Base-by-base conservation (phyloP, 108 stramenopile species). In the Cyclostephanos tholiformis region DNA sequence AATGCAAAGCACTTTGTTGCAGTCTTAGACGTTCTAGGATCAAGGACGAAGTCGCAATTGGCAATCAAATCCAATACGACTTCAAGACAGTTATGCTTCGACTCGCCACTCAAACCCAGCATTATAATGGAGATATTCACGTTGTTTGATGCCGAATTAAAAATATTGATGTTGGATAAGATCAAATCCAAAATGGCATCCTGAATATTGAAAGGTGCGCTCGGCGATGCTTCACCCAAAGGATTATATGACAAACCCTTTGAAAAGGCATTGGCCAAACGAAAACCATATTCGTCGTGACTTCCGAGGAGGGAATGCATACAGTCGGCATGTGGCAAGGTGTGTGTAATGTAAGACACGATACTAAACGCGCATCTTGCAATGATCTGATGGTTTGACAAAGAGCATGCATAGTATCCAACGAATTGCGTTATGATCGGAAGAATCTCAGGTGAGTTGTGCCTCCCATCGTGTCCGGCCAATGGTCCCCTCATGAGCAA, bases 1-100 rank as follows among this genome's bases (percentile, higher is more conserved):
- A 91, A 29, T 72, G 90, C 88, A 69, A 84, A 90, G 67, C 88
- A 87, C 52, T 79, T 83, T 2, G 89, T 60, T 32, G 89, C 89
- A 44, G 81, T 62, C 5, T 61, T 51, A 4, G 87, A 78, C 22
- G 85, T 76, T 11, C 63, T 66, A 11, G 72, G 67, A 17, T 81
- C 56, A 17, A 73, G 58, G 7, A 85, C 75, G 66, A 83, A 89
- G 16, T 55, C 43, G 14, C 51, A 38, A 29, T 85, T 69, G 17
- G 85, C 35, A 16, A 90, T 55, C 55, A 89, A 53, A 7, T 82
- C 85, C 26, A 94, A 67, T 12, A 91, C 85, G 0, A 80, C 85
- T 56, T 84, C 82, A 69, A 94, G 81, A 43, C 85, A 86, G 49
- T 86, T 86, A 19, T 72, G 59, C 20, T 43, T 64, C 25, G 68